phyloP scores from a whole-genome alignment of 2,329 filamentous ascomycete genomes.

The Trichoderma polysporum region DNA sequence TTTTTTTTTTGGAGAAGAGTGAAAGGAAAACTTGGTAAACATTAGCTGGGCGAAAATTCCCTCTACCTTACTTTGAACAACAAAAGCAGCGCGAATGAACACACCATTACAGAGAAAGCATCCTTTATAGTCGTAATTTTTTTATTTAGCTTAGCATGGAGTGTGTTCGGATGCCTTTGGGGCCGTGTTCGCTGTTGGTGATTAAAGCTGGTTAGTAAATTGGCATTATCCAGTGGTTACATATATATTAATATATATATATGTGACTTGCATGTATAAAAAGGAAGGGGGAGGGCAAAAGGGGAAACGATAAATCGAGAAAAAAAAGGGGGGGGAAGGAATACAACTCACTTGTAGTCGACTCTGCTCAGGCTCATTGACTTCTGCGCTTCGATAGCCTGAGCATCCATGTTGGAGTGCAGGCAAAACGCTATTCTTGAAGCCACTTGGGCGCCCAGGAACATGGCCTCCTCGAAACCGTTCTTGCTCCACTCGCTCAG shows the following conservation, averaged over 20 bases:
- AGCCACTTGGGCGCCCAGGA: slow-evolving; percentile 84
- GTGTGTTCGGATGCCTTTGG: slow-evolving; percentile 54
- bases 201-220: neutral
- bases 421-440: slow-evolving; percentile 62
- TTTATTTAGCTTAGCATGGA: slow-evolving; percentile 48
- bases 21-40: neutral
- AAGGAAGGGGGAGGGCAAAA: too few relatives aligned
- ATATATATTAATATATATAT: neutral
- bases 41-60: neutral
- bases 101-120: neutral
- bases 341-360: slow-evolving; percentile 57
- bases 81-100: neutral
- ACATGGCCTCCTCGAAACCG: slow-evolving; percentile 76
- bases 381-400: slow-evolving; percentile 52
- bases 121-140: neutral
- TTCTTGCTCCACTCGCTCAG: slow-evolving; percentile 88
- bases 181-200: slow-evolving; percentile 49
- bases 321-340: neutral
- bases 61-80: neutral
- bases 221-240: neutral
- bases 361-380: slow-evolving; percentile 57
- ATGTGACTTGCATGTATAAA: too few relatives aligned
- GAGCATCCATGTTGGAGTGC: slow-evolving; percentile 55
- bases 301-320: too few relatives aligned
- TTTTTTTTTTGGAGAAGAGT: slow-evolving; percentile 19